Conservation (phyloP, 2,329 filamentous ascomycete species). For the Dactylonectria estremocensis region DNA sequence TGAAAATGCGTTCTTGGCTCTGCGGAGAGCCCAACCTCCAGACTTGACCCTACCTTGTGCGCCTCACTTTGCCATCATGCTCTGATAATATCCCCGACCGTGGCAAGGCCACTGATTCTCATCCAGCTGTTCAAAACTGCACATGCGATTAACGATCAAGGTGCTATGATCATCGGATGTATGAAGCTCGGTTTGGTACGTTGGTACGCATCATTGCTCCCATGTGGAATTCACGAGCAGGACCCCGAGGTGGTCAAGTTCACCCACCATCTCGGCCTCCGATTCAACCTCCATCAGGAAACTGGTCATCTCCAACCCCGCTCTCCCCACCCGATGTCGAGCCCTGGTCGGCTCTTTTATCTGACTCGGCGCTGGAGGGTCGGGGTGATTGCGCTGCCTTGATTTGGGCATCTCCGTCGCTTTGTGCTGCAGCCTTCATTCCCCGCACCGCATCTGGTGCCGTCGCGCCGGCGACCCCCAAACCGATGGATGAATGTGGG, state of each 20-base stretch:
- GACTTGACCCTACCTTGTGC: slow-evolving; percentile 15
- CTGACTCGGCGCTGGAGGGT: slow-evolving; percentile 20
- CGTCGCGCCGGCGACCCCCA: slow-evolving; percentile 25
- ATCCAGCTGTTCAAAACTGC: slow-evolving; percentile 2
- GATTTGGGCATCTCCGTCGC: slow-evolving; percentile 32
- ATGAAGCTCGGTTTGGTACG: slow-evolving; percentile 8
- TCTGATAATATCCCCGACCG: slow-evolving; percentile 8
- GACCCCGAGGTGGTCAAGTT: slow-evolving; percentile 14
- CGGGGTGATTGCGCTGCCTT: slow-evolving; percentile 24
- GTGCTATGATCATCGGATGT: slow-evolving; percentile 16
- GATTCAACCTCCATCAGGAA: slow-evolving; percentile 24
- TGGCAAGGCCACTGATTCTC: slow-evolving; percentile 10
- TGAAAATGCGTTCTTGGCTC: neutral
- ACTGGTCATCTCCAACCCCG: slow-evolving; percentile 33
- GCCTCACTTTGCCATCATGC: slow-evolving; percentile 7
- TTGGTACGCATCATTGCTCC: slow-evolving; percentile 1
- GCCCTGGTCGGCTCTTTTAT: slow-evolving; percentile 26
- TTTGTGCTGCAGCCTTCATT: slow-evolving; percentile 26
- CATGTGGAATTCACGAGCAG: slow-evolving; percentile 21
- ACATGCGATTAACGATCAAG: slow-evolving; percentile 7
- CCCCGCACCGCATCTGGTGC: slow-evolving; percentile 32
- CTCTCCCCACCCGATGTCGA: slow-evolving; percentile 28
- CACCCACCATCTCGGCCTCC: slow-evolving; percentile 27
- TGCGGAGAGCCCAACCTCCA: slow-evolving; percentile 4
- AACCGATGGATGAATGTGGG: slow-evolving; percentile 25